Conservation (phyloP, 352 stramenopile species). For the Phytophthora litchii region DNA sequence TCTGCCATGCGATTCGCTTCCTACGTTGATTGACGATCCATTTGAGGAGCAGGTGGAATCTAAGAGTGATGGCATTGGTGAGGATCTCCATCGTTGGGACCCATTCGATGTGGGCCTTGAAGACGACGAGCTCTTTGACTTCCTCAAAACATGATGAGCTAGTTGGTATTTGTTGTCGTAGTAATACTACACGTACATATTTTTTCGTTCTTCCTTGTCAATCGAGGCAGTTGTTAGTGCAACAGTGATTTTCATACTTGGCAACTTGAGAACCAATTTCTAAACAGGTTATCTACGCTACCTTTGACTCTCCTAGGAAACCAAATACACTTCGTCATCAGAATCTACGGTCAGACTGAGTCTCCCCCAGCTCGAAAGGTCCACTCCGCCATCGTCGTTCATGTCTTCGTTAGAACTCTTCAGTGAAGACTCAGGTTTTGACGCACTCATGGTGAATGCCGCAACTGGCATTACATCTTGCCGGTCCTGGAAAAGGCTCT, state of each 20-base stretch:
- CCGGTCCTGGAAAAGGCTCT: slow-evolving; percentile 17
- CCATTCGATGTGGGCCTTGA: slow-evolving; percentile 73
- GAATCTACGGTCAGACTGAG: slow-evolving; percentile 28
- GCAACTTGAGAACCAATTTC: too few relatives aligned
- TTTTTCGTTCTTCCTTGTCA: not conserved
- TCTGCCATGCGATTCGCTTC: slow-evolving; percentile 1
- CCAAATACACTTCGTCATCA: slow-evolving; percentile 34
- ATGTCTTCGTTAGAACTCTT: not conserved
- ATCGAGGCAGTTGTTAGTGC: too few relatives aligned
- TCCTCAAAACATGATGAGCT: slow-evolving; percentile 60
- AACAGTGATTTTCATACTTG: too few relatives aligned
- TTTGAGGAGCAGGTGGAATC: not conserved
- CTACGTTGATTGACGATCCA: slow-evolving; percentile 12
- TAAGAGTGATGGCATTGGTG: slow-evolving; percentile 33
- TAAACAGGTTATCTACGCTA: too few relatives aligned
- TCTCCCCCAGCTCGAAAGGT: slow-evolving; percentile 25
- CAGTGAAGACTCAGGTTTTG: not conserved
- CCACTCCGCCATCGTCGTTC: slow-evolving; percentile 8
- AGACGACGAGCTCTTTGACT: slow-evolving; percentile 81
- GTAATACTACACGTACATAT: not conserved
- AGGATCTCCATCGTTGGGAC: slow-evolving; percentile 65
- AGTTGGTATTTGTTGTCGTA: not conserved
- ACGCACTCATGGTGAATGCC: not conserved
- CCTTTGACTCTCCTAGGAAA: slow-evolving; percentile 29
- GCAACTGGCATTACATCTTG: slow-evolving; percentile 13